Base-by-base conservation (phyloP, 345 rosid genomes). In the Populus euphratica region DNA sequence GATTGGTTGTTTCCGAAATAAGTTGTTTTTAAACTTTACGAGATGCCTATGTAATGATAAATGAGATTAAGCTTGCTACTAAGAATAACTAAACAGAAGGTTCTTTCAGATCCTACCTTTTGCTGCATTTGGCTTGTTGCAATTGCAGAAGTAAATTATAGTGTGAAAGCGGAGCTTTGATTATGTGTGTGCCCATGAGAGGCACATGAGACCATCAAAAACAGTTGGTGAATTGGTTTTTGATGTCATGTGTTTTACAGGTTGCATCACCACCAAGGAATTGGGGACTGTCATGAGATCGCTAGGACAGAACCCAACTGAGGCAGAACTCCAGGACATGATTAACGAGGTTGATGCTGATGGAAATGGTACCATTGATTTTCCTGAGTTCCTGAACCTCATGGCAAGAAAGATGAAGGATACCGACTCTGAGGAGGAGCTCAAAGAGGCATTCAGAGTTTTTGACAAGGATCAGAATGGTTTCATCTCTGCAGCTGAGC, bases 331-430 rank as follows among this genome's bases (percentile, higher is more conserved):
- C 25, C 88, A 86, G 83, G 90, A 86, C 76, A 88, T 88, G 75
- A 88, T 84, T 71, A 85, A 87, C 25, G 90, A 87, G 75, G 90
- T 87, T 0, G 90, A 87, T 44, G 90, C 90, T 11, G 90, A 87
- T 70, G 90, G 90, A 0, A 87, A 86, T 18, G 88, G 90, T 33
- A 87, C 90, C 39, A 88, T 88, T 1, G 90, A 88, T 59, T 88
- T 88, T 75, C 90, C 90, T 0, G 90, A 88, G 85, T 88, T 88
- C 73, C 82, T 88, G 39, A 88, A 88, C 86, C 79, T 88, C 73
- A 88, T 88, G 90, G 90, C 90, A 3, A 79, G 89, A 82, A 88
- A 88, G 76, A 88, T 88, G 90, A 88, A 88, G 72, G 90, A 88
- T 78, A 88, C 90, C 17, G 90, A 88, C 68, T 88, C 90, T 0